Evolutionary conservation across 2,329 filamentous ascomycete genomes (phyloP).

Genomic region (Bipolaris bicolor): DNA sequence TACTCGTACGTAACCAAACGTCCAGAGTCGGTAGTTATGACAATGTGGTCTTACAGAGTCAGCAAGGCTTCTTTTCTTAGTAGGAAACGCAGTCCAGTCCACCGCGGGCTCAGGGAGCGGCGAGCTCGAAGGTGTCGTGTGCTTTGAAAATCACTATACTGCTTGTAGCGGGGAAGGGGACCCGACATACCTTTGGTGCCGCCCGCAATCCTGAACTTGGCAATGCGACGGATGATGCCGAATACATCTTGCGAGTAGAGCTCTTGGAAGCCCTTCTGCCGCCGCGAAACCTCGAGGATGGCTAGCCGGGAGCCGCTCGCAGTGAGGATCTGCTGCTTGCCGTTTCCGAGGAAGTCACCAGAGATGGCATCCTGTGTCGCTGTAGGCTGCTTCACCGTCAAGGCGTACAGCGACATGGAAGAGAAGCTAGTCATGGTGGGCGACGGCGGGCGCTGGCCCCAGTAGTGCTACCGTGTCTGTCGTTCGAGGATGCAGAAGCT

Average conservation of each 20-base stretch:
- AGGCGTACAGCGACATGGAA: constrained; percentile 97
- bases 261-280: constrained; percentile 83
- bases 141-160: constrained; percentile 58
- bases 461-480: constrained; percentile 26
- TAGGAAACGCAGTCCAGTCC: constrained; percentile 41
- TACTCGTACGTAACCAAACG: constrained; percentile 95
- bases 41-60: constrained; percentile 79
- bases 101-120: constrained; percentile 33
- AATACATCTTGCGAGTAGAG: constrained; percentile 93
- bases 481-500: constrained; percentile 4
- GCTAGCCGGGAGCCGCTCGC: constrained; percentile 89
- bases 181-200: constrained; percentile 85
- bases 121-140: constrained; percentile 35
- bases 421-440: constrained; percentile 91
- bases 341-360: constrained; percentile 93
- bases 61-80: constrained; percentile 35
- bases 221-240: constrained; percentile 88
- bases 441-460: constrained; percentile 43
- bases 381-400: constrained; percentile 92
- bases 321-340: constrained; percentile 96
- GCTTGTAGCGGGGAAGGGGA: constrained; percentile 41
- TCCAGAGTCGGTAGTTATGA: constrained; percentile 93
- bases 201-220: constrained; percentile 88
- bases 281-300: constrained; percentile 83
- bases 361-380: constrained; percentile 88